Conservation (phyloP, 129 eudicot genomes). For the Logfia minima region DNA sequence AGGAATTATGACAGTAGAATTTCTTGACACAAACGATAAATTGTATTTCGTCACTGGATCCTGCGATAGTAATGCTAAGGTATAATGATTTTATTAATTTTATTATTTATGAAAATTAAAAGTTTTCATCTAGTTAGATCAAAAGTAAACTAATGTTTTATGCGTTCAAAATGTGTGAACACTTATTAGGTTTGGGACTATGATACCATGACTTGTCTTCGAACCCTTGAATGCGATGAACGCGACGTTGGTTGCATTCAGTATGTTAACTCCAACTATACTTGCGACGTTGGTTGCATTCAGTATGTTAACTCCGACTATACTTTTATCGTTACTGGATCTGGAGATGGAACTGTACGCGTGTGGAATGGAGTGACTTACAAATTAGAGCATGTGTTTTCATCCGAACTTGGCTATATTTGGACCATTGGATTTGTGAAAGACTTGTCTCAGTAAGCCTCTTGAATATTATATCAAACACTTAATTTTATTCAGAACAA, state of each 20-base stretch:
- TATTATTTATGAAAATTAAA: too few relatives aligned
- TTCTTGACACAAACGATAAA: constrained; percentile 59
- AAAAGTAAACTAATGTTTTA: background rate
- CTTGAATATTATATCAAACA: too few relatives aligned
- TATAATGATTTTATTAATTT: background rate
- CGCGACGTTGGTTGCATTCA: too few relatives aligned
- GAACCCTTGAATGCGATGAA: constrained; percentile 67
- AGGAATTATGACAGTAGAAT: constrained; percentile 73
- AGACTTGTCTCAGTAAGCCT: constrained; percentile 48
- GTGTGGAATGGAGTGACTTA: constrained; percentile 59
- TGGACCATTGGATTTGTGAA: constrained; percentile 55
- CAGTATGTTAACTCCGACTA: constrained; percentile 36
- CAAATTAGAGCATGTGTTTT: constrained; percentile 34
- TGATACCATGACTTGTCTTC: constrained; percentile 48
- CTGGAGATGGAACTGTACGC: constrained; percentile 60
- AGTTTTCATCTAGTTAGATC: too few relatives aligned
- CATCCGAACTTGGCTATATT: constrained; percentile 57
- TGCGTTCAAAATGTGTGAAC: background rate
- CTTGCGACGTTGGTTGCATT: constrained; percentile 54
- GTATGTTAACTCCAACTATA: too few relatives aligned
- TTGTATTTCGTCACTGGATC: constrained; percentile 76
- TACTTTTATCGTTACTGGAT: constrained; percentile 60
- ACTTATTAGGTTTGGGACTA: constrained; percentile 31
- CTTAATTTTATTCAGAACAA: too few relatives aligned
- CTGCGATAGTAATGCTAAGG: constrained; percentile 88